Evolutionary conservation across 306 rosid genomes (phyloP).

Genomic region (Rosa multiflora): DNA sequence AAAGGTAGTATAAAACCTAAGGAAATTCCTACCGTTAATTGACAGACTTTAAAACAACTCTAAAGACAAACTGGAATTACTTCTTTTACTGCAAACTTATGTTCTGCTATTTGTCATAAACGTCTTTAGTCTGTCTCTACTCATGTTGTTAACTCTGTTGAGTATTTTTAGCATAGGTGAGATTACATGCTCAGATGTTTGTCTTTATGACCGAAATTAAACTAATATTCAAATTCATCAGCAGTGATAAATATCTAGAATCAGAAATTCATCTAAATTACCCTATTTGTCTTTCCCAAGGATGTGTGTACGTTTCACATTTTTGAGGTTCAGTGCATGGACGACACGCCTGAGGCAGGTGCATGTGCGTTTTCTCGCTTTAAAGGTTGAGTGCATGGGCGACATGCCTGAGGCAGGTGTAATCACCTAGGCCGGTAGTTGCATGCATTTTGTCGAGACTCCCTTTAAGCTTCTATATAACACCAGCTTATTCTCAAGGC

Average conservation of each 20-base stretch:
- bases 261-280: neutral
- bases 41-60: neutral
- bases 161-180: neutral
- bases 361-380: neutral
- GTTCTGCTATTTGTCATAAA: neutral
- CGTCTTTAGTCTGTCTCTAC: neutral
- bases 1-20: neutral
- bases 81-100: neutral
- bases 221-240: neutral
- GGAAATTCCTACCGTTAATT: neutral
- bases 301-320: neutral
- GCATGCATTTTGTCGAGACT: neutral
- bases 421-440: slow-evolving; percentile 7
- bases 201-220: neutral
- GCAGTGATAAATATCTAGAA: neutral
- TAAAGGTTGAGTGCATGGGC: neutral
- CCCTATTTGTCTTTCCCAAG: neutral
- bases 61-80: neutral
- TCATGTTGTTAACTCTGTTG: neutral
- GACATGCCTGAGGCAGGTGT: slow-evolving; percentile 17
- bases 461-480: slow-evolving; percentile 21
- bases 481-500: neutral
- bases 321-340: neutral
- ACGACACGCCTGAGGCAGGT: slow-evolving; percentile 3
- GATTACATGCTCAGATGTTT: neutral